Conservation (phyloP, 129 eudicot genomes). For the Apium graveolens region DNA sequence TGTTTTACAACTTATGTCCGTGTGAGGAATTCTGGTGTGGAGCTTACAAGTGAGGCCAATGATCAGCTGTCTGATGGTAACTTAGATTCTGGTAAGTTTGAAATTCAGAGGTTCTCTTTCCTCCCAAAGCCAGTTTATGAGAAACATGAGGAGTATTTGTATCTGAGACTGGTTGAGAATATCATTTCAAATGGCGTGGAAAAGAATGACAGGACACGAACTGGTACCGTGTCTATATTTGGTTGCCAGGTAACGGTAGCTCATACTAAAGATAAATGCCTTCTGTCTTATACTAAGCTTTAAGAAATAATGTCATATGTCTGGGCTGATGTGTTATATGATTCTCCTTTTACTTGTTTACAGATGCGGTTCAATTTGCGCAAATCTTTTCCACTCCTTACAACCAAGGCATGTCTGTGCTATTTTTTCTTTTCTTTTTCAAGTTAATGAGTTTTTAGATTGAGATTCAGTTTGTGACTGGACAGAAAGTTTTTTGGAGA, state of each 20-base stretch:
- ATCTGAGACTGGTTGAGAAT: slow-evolving; percentile 67
- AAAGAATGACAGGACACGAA: slow-evolving; percentile 81
- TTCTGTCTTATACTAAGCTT: not conserved
- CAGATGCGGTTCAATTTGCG: slow-evolving; percentile 91
- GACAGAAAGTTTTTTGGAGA: slow-evolving; percentile 85
- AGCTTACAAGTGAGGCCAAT: slow-evolving; percentile 16
- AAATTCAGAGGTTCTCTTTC: slow-evolving; percentile 41
- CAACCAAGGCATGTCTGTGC: slow-evolving; percentile 59
- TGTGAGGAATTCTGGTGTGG: slow-evolving; percentile 38
- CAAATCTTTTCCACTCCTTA: slow-evolving; percentile 71
- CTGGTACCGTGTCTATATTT: slow-evolving; percentile 81
- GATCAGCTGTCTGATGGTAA: slow-evolving; percentile 22
- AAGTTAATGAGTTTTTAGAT: not conserved
- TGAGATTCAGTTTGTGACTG: not conserved
- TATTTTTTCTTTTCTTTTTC: not conserved
- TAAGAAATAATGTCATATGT: not conserved
- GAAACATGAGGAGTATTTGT: slow-evolving; percentile 75
- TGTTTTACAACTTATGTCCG: slow-evolving; percentile 73
- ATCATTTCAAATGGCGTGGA: slow-evolving; percentile 59
- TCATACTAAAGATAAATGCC: not conserved
- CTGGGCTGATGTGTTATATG: slow-evolving; percentile 1
- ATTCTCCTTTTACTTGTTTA: slow-evolving; percentile 9
- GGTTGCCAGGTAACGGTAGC: slow-evolving; percentile 72
- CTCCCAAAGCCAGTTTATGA: slow-evolving; percentile 70
- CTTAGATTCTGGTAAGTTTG: slow-evolving; percentile 30